These are phyloP conservation scores for Dalechampia spathulata DNA, from an alignment of 441 rosid species.

Conservation along the genomic window DNA sequence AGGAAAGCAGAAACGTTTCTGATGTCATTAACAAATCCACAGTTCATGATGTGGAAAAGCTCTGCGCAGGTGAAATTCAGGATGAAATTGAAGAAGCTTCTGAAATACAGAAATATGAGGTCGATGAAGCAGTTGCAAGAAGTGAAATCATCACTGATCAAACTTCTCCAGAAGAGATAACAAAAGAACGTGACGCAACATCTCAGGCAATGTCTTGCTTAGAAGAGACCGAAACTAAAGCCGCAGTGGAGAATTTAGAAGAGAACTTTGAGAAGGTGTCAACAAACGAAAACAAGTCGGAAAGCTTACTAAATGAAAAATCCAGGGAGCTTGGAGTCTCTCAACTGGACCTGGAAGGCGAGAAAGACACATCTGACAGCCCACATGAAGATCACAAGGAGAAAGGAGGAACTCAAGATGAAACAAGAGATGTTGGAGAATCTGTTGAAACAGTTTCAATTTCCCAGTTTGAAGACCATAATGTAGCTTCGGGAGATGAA, in stretches of 20 bases:
- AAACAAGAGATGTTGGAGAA: slow-evolving; percentile 15
- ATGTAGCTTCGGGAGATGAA: slow-evolving; percentile 15
- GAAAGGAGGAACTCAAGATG: slow-evolving; percentile 10
- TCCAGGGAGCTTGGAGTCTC: slow-evolving; percentile 13
- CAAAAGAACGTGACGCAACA: no score
- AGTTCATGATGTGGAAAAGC: slow-evolving; percentile 13
- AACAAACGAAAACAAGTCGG: slow-evolving; percentile 21
- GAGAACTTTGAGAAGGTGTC: slow-evolving; percentile 17
- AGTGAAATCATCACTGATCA: slow-evolving; percentile 16
- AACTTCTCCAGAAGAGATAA: slow-evolving; percentile 7
- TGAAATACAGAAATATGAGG: slow-evolving; percentile 9
- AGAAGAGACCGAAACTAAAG: slow-evolving; percentile 23
- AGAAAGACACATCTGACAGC: slow-evolving; percentile 11
- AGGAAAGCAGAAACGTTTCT: slow-evolving; percentile 13
- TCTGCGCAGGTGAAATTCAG: neutral
- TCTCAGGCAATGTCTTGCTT: slow-evolving; percentile 20
- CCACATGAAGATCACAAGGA: slow-evolving; percentile 13
- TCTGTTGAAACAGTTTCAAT: slow-evolving; percentile 6
- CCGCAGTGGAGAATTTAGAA: slow-evolving; percentile 19
- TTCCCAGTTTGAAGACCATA: slow-evolving; percentile 9
- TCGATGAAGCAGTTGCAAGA: slow-evolving; percentile 13
- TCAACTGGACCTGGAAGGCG: slow-evolving; percentile 15
- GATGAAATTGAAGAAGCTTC: slow-evolving; percentile 21
- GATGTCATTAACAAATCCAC: slow-evolving; percentile 10
- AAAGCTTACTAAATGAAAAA: slow-evolving; percentile 14